phyloP scores from a whole-genome alignment of 2,329 filamentous ascomycete genomes.

The Setomelanomma holmii region DNA sequence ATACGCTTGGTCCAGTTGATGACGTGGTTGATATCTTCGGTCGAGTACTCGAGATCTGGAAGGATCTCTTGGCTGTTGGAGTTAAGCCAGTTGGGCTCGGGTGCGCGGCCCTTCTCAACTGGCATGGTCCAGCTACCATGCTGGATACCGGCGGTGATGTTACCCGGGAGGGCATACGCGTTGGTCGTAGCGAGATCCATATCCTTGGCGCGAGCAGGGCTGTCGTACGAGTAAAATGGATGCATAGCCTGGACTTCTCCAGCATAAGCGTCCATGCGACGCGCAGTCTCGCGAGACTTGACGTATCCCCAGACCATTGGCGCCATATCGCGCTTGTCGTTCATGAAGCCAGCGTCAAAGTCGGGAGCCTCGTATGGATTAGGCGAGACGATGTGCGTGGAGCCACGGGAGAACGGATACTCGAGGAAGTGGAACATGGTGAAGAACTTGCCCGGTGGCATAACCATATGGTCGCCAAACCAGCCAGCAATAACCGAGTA shows the following conservation, averaged over 20 bases:
- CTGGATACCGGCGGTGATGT: constrained; percentile 73
- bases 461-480: constrained; percentile 61
- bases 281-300: constrained; percentile 80
- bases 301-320: constrained; percentile 83
- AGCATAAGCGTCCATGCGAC: constrained; percentile 78
- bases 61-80: constrained; percentile 68
- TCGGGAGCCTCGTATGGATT: constrained; percentile 77
- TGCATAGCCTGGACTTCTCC: constrained; percentile 72
- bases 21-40: constrained; percentile 68
- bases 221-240: constrained; percentile 75
- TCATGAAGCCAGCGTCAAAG: constrained; percentile 86
- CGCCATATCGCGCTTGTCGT: constrained; percentile 83
- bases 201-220: constrained; percentile 72
- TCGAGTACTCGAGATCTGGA: constrained; percentile 71
- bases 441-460: constrained; percentile 81
- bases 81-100: constrained; percentile 63
- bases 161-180: constrained; percentile 74
- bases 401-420: constrained; percentile 53
- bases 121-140: constrained; percentile 75
- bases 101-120: constrained; percentile 61
- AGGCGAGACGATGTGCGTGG: constrained; percentile 72
- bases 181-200: constrained; percentile 79
- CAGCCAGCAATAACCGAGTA: constrained; percentile 72
- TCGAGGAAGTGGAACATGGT: constrained; percentile 62
- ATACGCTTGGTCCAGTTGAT: constrained; percentile 66